Evolutionary conservation across 495 filamentous ascomycete species (phyloP).

Genomic region (Tuber umbilicatum): DNA sequence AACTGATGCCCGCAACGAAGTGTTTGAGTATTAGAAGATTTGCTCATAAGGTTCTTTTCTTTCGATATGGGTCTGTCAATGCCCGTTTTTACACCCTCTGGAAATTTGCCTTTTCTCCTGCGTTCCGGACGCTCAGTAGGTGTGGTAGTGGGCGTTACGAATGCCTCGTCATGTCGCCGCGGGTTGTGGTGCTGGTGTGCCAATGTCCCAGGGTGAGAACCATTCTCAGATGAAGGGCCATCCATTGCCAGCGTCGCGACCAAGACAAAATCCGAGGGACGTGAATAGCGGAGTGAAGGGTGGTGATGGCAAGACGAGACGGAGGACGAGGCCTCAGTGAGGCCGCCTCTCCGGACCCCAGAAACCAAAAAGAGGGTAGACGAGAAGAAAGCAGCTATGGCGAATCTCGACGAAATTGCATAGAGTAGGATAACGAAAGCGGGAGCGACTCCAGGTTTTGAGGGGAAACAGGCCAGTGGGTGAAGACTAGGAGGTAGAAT

Average conservation of each 20-base stretch:
- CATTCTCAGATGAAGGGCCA: constrained; percentile 22
- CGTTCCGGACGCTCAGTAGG: constrained; percentile 30
- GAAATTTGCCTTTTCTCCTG: constrained; percentile 23
- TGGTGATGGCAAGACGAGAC: constrained; percentile 17
- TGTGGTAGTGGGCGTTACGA: constrained; percentile 11
- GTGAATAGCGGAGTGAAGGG: constrained; percentile 5
- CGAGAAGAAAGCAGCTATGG: constrained; percentile 19
- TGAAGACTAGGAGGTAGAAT: background rate
- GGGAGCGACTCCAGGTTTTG: background rate
- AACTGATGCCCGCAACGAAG: constrained; percentile 62
- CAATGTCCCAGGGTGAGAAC: constrained; percentile 11
- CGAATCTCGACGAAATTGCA: constrained; percentile 26
- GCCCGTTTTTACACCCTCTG: constrained; percentile 19
- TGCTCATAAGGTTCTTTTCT: constrained; percentile 16
- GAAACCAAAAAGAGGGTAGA: constrained; percentile 16
- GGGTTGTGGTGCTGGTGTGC: constrained; percentile 18
- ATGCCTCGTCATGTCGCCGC: constrained; percentile 20
- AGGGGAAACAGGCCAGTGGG: background rate
- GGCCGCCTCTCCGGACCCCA: constrained; percentile 24
- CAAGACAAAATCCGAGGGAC: constrained; percentile 3
- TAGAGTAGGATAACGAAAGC: constrained; percentile 11
- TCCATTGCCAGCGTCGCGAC: constrained; percentile 23
- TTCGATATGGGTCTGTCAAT: constrained; percentile 30
- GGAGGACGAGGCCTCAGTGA: constrained; percentile 21
- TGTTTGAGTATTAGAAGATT: constrained; percentile 41